Percentiles rank a stretch among this genome's conserved stretches.
phyloP scores from a whole-genome alignment of 768 basidiomycete species.

The Leccinum disarticulatum region DNA sequence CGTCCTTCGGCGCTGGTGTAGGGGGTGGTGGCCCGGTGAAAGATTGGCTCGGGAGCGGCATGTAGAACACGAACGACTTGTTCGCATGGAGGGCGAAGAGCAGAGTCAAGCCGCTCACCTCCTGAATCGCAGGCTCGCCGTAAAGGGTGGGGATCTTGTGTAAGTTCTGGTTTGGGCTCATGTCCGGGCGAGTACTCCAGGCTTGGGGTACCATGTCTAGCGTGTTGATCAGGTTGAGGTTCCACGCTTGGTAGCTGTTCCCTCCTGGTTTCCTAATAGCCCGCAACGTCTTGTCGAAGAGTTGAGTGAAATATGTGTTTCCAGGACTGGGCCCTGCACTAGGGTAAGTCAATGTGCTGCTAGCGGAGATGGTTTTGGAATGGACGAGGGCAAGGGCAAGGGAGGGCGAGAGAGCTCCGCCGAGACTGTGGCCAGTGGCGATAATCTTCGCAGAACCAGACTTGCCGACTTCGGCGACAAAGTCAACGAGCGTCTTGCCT shows the following conservation, averaged over 20 bases:
- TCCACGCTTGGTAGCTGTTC: conserved; percentile 9
- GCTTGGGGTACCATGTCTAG: conserved; percentile 17
- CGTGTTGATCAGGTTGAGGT: conserved; percentile 13
- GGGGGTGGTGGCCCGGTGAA: background rate
- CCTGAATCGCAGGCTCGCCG: background rate
- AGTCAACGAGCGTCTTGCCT: conserved; percentile 1
- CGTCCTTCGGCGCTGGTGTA: background rate
- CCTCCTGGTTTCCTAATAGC: background rate
- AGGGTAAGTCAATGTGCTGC: conserved; percentile 4
- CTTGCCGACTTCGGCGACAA: background rate
- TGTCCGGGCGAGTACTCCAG: conserved; percentile 1
- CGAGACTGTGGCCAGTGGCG: conserved; percentile 15
- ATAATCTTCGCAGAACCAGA: conserved; percentile 2
- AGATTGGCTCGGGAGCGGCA: background rate
- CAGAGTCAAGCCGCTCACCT: background rate
- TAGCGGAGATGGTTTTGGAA: background rate
- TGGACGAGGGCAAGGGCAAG: conserved; percentile 5
- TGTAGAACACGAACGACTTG: background rate
- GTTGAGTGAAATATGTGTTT: background rate
- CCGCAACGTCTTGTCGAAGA: conserved; percentile 3
- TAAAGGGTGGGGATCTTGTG: conserved; percentile 4
- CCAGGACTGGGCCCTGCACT: conserved; percentile 14
- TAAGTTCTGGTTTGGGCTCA: conserved; percentile 2
- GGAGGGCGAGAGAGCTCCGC: conserved; percentile 11
- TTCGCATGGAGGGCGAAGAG: background rate